These are phyloP conservation scores for Ceratocystis cacaofunesta DNA, from an alignment of 2,329 filamentous ascomycete species.

Conservation along the genomic window DNA sequence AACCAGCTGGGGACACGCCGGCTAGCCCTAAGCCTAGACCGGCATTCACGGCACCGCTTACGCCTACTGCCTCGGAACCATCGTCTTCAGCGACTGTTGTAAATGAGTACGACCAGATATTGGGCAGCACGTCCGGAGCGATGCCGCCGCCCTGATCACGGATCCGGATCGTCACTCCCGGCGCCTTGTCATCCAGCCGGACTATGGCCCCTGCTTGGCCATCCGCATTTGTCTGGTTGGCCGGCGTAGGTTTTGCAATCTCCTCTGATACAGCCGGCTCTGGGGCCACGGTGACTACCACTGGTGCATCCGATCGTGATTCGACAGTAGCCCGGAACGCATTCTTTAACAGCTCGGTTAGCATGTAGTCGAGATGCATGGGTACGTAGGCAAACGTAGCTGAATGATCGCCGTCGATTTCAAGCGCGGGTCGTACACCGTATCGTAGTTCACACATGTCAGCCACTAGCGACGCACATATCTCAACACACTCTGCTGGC, in stretches of 20 bases:
- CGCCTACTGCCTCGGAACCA: neutral
- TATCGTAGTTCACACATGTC: constrained; percentile 97
- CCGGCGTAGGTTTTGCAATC: no score
- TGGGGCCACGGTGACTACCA: constrained; percentile 83
- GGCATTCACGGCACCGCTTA: constrained; percentile 39
- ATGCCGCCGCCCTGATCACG: constrained; percentile 93
- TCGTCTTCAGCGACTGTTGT: constrained; percentile 69
- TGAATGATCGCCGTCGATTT: constrained; percentile 71
- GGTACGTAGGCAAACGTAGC: constrained; percentile 90
- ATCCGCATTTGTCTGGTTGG: no score
- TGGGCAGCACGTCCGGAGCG: constrained; percentile 61
- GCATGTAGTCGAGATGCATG: constrained; percentile 92
- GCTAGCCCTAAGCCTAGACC: constrained; percentile 44
- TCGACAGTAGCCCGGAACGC: constrained; percentile 90
- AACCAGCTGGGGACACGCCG: constrained; percentile 27
- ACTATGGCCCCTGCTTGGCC: constrained; percentile 28
- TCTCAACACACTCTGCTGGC: constrained; percentile 66
- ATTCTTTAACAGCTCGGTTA: constrained; percentile 93
- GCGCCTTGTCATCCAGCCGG: constrained; percentile 49
- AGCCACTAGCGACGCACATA: constrained; percentile 77
- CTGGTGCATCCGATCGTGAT: constrained; percentile 57
- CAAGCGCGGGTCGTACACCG: constrained; percentile 65
- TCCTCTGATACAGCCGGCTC: constrained; percentile 28
- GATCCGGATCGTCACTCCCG: constrained; percentile 88
- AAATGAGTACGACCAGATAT: constrained; percentile 96